phyloP scores from a whole-genome alignment of 2,329 filamentous ascomycete genomes.

The Stachybotrys chlorohalonatus region DNA sequence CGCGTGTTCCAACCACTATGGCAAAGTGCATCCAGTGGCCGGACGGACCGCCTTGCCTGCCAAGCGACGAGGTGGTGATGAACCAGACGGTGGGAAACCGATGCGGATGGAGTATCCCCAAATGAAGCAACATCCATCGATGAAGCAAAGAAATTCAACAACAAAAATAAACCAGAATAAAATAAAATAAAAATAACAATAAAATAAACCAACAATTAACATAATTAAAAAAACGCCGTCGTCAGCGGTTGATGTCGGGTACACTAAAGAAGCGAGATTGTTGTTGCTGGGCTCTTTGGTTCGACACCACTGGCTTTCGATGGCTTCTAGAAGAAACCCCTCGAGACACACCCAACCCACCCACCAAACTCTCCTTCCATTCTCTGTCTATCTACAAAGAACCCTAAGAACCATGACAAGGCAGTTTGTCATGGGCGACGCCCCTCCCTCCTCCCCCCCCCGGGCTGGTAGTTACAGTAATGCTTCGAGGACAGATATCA shows the following conservation, averaged over 20 bases:
- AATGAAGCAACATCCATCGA: neutral
- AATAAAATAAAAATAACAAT: slow-evolving; percentile 6
- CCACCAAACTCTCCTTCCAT: neutral
- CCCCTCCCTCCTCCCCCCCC: too few species aligned
- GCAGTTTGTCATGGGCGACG: too few species aligned
- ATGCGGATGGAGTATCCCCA: neutral
- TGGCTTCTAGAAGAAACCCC: slow-evolving; percentile 12
- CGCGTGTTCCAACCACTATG: too few species aligned
- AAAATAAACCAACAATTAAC: neutral
- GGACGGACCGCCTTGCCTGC: neutral
- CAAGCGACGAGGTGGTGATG: neutral
- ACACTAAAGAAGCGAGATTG: neutral
- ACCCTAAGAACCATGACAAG: too few species aligned
- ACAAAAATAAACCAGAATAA: slow-evolving; percentile 4
- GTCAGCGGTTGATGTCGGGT: too few species aligned
- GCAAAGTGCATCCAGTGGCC: too few species aligned
- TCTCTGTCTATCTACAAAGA: neutral
- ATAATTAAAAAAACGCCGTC: too few species aligned
- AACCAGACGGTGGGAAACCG: neutral
- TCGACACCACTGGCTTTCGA: neutral
- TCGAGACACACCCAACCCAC: neutral
- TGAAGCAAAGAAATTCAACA: slow-evolving; percentile 1
- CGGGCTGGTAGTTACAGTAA: too few species aligned
- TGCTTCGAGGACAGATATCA: too few species aligned
- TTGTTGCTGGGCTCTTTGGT: neutral